Conservation (phyloP, 2,329 filamentous ascomycete genomes). For the Cladosporium sp. region DNA sequence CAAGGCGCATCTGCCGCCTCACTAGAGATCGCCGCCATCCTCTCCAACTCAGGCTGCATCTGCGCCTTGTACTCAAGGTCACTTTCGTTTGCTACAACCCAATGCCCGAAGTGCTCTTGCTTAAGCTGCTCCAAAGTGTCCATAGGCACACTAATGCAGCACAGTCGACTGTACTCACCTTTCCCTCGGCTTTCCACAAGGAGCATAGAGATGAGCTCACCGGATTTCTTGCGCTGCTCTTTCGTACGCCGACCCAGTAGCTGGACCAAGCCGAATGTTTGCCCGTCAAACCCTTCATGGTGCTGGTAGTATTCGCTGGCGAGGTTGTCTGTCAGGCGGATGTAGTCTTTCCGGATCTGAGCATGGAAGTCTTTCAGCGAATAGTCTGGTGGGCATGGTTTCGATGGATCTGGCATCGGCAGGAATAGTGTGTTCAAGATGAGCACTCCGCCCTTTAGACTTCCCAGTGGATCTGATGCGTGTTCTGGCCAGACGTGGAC, state of each 20-base stretch:
- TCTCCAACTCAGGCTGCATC: neutral
- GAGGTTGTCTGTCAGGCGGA: neutral
- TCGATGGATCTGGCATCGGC: neutral
- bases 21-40: neutral
- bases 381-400: neutral
- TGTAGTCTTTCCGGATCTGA: neutral
- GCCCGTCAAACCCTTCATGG: slow-evolving; percentile 5
- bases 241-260: neutral
- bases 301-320: slow-evolving; percentile 15
- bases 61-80: neutral
- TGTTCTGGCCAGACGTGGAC: slow-evolving; percentile 3
- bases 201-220: slow-evolving; percentile 2
- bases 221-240: neutral
- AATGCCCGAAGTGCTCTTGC: neutral
- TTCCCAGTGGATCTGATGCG: neutral
- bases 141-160: neutral
- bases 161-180: neutral
- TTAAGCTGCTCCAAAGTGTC: neutral
- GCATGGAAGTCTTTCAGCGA: neutral
- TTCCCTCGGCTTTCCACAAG: slow-evolving; percentile 18
- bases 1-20: neutral
- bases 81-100: neutral
- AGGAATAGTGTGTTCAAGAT: neutral
- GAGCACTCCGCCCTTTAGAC: neutral
- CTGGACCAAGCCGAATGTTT: slow-evolving; percentile 15